Conservation (phyloP, 192 early-diverging fungal species). For the Diversispora epigaea region DNA sequence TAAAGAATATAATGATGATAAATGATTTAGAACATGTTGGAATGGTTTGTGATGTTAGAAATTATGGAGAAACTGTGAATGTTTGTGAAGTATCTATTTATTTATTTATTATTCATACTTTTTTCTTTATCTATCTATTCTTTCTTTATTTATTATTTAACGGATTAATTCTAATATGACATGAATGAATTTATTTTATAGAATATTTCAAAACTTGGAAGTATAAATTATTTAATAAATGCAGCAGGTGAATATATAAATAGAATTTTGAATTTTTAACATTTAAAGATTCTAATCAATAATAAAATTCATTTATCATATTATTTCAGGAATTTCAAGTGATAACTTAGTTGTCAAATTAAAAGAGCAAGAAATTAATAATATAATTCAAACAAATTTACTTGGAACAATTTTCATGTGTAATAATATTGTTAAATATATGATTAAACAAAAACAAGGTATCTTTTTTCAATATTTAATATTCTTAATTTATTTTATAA, state of each 20-base stretch:
- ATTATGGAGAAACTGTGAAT: conserved; percentile 39
- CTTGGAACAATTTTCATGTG: conserved; percentile 67
- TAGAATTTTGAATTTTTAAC: too few relatives aligned
- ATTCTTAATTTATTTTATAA: conserved; percentile 1
- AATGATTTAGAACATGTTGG: conserved; percentile 42
- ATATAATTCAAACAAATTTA: conserved; percentile 68
- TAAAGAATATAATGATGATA: conserved; percentile 26
- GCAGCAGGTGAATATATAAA: conserved; percentile 48
- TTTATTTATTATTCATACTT: too few relatives aligned
- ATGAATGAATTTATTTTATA: conserved; percentile 1
- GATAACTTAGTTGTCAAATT: conserved; percentile 55
- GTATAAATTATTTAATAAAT: conserved; percentile 47
- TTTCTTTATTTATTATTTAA: neutral
- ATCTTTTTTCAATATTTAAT: neutral
- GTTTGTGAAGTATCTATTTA: conserved; percentile 44
- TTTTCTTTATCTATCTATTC: too few relatives aligned
- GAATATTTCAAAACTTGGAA: conserved; percentile 33
- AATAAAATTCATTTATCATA: neutral
- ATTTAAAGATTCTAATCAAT: neutral
- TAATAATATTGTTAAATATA: conserved; percentile 52
- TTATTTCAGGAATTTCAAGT: conserved; percentile 51
- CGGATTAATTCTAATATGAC: neutral
- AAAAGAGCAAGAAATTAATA: conserved; percentile 45
- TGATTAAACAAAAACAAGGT: conserved; percentile 60
- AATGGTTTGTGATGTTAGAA: conserved; percentile 48